A percentile compares a stretch with the other conserved stretches of the same genome.
phyloP scores from a whole-genome alignment of 2,329 filamentous ascomycete genomes.

The Mycosphaerella sp. region DNA sequence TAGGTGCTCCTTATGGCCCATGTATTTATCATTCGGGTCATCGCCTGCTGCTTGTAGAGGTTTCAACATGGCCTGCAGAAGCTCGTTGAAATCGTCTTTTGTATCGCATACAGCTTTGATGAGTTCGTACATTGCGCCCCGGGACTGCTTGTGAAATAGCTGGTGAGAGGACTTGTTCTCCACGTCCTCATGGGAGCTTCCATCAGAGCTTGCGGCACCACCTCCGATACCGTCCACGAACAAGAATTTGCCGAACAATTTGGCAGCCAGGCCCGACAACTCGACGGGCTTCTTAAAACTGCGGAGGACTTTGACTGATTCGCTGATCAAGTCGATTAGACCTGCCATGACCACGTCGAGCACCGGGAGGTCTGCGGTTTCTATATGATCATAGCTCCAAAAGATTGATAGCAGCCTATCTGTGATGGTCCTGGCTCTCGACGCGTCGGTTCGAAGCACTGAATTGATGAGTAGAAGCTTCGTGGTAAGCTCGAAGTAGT shows the following conservation, averaged over 20 bases:
- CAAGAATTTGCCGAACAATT: conserved; percentile 25
- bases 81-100: conserved; percentile 14
- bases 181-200: not conserved
- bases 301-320: conserved; percentile 27
- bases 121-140: conserved; percentile 23
- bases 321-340: conserved; percentile 37
- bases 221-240: conserved; percentile 19
- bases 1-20: conserved; percentile 41
- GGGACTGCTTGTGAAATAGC: conserved; percentile 12
- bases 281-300: conserved; percentile 29
- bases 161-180: not conserved
- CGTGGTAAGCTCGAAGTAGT: conserved; percentile 22
- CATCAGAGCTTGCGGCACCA: not conserved
- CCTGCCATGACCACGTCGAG: conserved; percentile 24
- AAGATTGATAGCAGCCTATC: conserved; percentile 15
- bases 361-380: conserved; percentile 21
- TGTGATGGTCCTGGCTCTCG: conserved; percentile 19
- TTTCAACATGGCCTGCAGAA: conserved; percentile 12
- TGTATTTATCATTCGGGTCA: conserved; percentile 15
- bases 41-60: conserved; percentile 8
- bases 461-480: conserved; percentile 16
- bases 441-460: conserved; percentile 17
- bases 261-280: conserved; percentile 20
- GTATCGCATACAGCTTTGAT: conserved; percentile 21
- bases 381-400: conserved; percentile 23